Base-by-base conservation (phyloP, 2,329 filamentous ascomycete species). In the Claviceps sp. region DNA sequence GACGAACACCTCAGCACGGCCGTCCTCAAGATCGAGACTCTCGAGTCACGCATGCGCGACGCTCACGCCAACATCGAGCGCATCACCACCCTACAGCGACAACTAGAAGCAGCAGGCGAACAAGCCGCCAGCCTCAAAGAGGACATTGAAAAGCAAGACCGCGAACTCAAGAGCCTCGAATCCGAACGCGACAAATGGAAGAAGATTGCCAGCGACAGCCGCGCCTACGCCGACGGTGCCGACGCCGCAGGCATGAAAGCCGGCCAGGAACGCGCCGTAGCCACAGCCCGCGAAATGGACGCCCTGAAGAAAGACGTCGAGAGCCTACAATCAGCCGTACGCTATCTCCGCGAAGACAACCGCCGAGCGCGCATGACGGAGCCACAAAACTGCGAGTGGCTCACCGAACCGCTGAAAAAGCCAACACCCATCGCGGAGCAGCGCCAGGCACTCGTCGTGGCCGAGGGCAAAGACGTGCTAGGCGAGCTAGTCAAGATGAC, bases 21-120 rank as follows among this genome's bases (percentile, higher is more conserved):
- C 24, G 79, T 84, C n/a, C 85, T 96, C 59, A 90, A 93, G 67
- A 95, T 96, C 59, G 91, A 96, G 67, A 87, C 93, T 42, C 81
- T 97, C 40, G 87, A 95, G 66, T 86, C 87, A 7, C 78, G 88
- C 53, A 90, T 93, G 83, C 82, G 84, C 53, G 89, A 94, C 62
- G 86, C 87, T 5, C 81, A 82, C 57, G 82, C 85, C 63, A 90
- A 91, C 67, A 81, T 86, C 14, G 79, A 82, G 49, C 77, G 76
- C 50, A 86, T 88, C 58, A 72, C 73, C 20, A 79, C 81, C 51
- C 73, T 88, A 13, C 84, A 88, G 65, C 69, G 68, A 37, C 71
- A 75, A 59, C 72, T 86, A 24, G 74, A 75, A 48, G 69, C 74
- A 18, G 72, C 77, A 26, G 73, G 75, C 56, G 67, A 73, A 53